phyloP scores from a whole-genome alignment of 108 stramenopile genomes.

The Asterionellopsis glacialis region DNA sequence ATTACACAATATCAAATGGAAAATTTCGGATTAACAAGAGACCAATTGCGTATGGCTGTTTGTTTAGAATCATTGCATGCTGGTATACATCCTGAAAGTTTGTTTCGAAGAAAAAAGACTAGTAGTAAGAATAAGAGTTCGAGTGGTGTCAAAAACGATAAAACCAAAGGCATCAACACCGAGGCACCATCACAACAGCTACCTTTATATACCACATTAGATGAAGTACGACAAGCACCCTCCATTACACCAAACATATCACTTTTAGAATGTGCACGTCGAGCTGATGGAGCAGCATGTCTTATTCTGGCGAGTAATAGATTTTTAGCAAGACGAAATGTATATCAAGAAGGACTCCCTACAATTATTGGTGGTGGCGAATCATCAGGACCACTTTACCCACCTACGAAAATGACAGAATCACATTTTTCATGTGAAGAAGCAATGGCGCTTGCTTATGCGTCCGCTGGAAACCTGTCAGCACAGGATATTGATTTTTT shows the following conservation, averaged over 20 bases:
- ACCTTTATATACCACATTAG: no score
- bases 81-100: slow-evolving; percentile 22
- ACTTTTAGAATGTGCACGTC: slow-evolving; percentile 35
- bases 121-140: slow-evolving; percentile 11
- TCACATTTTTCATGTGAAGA: slow-evolving; percentile 27
- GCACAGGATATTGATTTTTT: slow-evolving; percentile 36
- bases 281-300: slow-evolving; percentile 37
- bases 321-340: slow-evolving; percentile 13
- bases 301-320: slow-evolving; percentile 27
- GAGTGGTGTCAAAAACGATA: no score
- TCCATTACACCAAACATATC: slow-evolving; percentile 23
- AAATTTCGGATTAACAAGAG: slow-evolving; percentile 26
- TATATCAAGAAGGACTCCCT: slow-evolving; percentile 11
- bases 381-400: slow-evolving; percentile 34
- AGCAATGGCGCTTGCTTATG: slow-evolving; percentile 28
- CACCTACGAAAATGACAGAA: slow-evolving; percentile 22
- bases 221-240: slow-evolving; percentile 14
- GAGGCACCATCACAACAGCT: no score
- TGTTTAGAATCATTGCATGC: slow-evolving; percentile 32
- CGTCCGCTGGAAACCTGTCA: slow-evolving; percentile 17
- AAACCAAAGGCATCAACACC: no score
- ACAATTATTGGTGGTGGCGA: slow-evolving; percentile 31
- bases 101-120: slow-evolving; percentile 8
- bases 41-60: slow-evolving; percentile 32
- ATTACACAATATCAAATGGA: slow-evolving; percentile 30